Evolutionary conservation across 805 yeast genomes (phyloP).

Genomic region (Saccharomyces jurei): DNA sequence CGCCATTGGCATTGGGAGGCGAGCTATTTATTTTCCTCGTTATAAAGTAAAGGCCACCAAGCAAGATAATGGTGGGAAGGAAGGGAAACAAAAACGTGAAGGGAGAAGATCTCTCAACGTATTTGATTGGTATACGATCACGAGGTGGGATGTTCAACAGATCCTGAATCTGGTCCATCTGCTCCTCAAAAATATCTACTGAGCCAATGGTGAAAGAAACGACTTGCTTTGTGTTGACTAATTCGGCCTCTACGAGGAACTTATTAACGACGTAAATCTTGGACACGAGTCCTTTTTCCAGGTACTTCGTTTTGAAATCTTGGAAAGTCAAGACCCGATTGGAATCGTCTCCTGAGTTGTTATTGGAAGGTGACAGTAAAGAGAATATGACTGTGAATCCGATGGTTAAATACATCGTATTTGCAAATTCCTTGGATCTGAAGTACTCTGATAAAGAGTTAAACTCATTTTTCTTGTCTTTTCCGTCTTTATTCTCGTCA

Average conservation of each 20-base stretch:
- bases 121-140: constrained; percentile 71
- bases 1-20: constrained; percentile 22
- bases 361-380: constrained; percentile 22
- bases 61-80: constrained; percentile 69
- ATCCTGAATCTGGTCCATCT: constrained; percentile 66
- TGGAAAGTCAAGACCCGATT: constrained; percentile 50
- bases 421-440: constrained; percentile 36
- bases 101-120: constrained; percentile 60
- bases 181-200: constrained; percentile 76
- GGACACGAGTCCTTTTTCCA: constrained; percentile 72
- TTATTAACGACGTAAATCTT: constrained; percentile 67
- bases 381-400: constrained; percentile 34
- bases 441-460: constrained; percentile 32
- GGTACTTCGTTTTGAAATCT: constrained; percentile 72
- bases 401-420: constrained; percentile 33
- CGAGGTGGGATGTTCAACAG: constrained; percentile 55
- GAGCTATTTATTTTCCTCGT: constrained; percentile 36
- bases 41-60: constrained; percentile 59
- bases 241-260: constrained; percentile 60
- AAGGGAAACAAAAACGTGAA: constrained; percentile 59
- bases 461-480: constrained; percentile 16
- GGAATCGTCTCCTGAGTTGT: constrained; percentile 13
- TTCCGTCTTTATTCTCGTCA: constrained; percentile 18
- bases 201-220: constrained; percentile 83
- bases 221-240: constrained; percentile 30